Evolutionary conservation across 306 rosid genomes (phyloP).

Genomic region (Cucurbita moschata): DNA sequence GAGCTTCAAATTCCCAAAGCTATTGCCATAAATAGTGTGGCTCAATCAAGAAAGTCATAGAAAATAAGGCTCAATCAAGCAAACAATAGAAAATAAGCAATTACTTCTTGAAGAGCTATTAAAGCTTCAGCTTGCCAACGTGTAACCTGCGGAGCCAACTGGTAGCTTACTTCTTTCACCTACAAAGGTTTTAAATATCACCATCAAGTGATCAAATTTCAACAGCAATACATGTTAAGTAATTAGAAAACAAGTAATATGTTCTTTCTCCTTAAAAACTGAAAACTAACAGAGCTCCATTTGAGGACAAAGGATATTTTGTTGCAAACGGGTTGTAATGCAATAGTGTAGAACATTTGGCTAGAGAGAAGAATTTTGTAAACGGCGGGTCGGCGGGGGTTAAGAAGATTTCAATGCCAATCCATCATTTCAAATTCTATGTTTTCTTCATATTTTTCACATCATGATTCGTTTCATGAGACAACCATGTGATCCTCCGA

Average conservation of each 20-base stretch:
- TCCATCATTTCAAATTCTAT: not conserved
- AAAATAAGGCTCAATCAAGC: not conserved
- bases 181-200: constrained; percentile 5
- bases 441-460: not conserved
- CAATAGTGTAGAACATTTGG: not conserved
- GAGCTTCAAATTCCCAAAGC: not conserved
- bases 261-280: not conserved
- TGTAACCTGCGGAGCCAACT: constrained; percentile 16
- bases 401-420: no score
- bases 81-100: constrained; percentile 9
- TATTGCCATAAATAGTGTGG: not conserved
- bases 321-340: not conserved
- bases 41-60: not conserved
- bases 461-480: not conserved
- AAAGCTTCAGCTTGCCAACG: constrained; percentile 81
- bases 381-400: not conserved
- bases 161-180: constrained; percentile 43
- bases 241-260: not conserved
- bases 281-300: not conserved
- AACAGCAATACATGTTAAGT: not conserved
- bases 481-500: not conserved
- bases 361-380: not conserved
- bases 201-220: not conserved
- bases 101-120: constrained; percentile 68
- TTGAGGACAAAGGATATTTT: not conserved